These are phyloP conservation scores for Coemansia sp. DNA, from an alignment of 192 early-diverging fungal genomes.

Conservation along the genomic window DNA sequence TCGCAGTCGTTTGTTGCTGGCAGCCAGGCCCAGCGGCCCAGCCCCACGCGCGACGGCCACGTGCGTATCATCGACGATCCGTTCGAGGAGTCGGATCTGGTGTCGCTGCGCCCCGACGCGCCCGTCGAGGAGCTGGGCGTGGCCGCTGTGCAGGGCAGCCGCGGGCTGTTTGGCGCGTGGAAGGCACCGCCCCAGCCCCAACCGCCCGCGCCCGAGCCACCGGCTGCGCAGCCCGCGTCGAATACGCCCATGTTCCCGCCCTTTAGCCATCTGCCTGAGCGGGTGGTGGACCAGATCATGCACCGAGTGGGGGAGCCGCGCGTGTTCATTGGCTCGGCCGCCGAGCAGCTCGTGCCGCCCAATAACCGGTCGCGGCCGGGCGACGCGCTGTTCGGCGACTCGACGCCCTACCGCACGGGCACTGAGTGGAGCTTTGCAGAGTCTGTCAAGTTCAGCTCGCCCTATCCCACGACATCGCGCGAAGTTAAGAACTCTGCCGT, in stretches of 20 bases:
- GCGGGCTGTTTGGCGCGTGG: background rate
- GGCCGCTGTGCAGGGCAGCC: background rate
- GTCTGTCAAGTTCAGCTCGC: slow-evolving; percentile 49
- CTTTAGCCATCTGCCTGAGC: slow-evolving; percentile 50
- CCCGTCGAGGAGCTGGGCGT: background rate
- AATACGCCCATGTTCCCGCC: slow-evolving; percentile 49
- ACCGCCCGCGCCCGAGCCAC: background rate
- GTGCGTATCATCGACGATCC: background rate
- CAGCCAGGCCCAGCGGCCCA: background rate
- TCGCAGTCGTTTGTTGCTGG: background rate
- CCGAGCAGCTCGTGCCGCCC: slow-evolving; percentile 28
- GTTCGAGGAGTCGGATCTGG: background rate
- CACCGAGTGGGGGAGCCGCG: slow-evolving; percentile 51
- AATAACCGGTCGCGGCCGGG: slow-evolving; percentile 9
- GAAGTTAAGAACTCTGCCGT: slow-evolving; percentile 22
- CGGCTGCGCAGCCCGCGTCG: background rate
- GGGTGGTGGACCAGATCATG: slow-evolving; percentile 41
- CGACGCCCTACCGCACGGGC: slow-evolving; percentile 43
- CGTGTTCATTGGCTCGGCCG: slow-evolving; percentile 39
- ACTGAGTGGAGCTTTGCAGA: slow-evolving; percentile 50
- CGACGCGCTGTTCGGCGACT: slow-evolving; percentile 20
- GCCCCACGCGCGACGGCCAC: background rate
- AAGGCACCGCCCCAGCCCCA: background rate
- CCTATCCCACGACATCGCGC: slow-evolving; percentile 28
- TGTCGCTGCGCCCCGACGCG: background rate